A percentile compares a stretch with the other conserved stretches of the same genome.
Conservation (phyloP, 2,329 filamentous ascomycete genomes). For the Aureobasidium vineae region DNA sequence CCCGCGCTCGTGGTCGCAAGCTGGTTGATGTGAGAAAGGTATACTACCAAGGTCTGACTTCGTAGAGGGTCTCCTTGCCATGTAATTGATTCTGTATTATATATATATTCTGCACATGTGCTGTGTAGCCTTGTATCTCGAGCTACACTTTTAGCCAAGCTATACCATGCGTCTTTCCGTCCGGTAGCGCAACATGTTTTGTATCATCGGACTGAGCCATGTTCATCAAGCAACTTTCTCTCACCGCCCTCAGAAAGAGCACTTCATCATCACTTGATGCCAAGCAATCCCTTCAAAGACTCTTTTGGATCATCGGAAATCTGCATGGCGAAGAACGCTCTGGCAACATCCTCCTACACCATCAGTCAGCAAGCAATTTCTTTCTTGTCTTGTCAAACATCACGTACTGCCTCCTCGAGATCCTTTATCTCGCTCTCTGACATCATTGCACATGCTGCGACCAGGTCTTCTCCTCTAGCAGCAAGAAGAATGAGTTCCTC, state of each 20-base stretch:
- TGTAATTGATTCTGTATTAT: constrained; percentile 20
- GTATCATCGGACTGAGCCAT: background rate
- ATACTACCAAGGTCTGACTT: constrained; percentile 82
- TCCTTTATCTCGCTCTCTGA: constrained; percentile 62
- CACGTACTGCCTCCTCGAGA: constrained; percentile 63
- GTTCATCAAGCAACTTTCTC: background rate
- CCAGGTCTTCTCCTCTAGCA: constrained; percentile 71
- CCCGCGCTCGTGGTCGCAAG: constrained; percentile 87
- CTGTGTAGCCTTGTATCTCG: background rate
- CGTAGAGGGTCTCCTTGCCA: constrained; percentile 39
- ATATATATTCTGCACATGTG: background rate
- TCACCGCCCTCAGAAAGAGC: background rate
- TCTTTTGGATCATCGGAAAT: constrained; percentile 12
- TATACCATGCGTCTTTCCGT: background rate
- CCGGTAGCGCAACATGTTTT: background rate
- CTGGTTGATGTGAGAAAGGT: constrained; percentile 94
- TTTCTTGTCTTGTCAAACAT: background rate
- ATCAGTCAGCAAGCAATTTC: background rate
- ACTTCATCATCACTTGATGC: background rate
- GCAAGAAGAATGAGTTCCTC: constrained; percentile 68
- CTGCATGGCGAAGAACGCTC: background rate
- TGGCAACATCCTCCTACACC: constrained; percentile 4
- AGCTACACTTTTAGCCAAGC: background rate
- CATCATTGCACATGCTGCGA: constrained; percentile 67
- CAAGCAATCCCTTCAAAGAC: background rate